Percentiles rank a stretch among this genome's conserved stretches.
Conservation (phyloP, 2,329 filamentous ascomycete species). For the Elsinoe arachidis region DNA sequence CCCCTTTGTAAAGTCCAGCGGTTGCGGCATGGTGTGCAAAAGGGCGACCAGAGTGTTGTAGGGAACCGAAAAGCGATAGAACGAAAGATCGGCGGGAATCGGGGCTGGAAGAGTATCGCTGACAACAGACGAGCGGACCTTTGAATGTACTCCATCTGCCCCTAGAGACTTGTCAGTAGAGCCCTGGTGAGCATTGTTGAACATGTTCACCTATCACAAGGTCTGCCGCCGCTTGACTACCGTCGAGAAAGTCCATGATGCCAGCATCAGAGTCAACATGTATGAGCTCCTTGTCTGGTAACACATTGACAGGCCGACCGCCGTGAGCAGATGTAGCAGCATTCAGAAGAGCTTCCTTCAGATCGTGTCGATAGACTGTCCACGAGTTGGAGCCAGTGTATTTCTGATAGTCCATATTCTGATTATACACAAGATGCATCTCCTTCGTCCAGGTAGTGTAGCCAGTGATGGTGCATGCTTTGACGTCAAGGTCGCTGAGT, state of each 20-base stretch:
- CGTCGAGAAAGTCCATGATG: background rate
- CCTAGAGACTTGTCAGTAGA: background rate
- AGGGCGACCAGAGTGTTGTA: background rate
- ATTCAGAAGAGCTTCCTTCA: background rate
- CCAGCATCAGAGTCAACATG: conserved; percentile 4
- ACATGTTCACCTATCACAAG: conserved; percentile 3
- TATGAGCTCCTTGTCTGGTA: background rate
- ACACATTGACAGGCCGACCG: background rate
- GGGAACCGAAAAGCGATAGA: conserved; percentile 4
- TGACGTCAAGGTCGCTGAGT: background rate
- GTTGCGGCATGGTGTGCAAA: background rate
- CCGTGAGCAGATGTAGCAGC: background rate
- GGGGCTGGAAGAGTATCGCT: background rate
- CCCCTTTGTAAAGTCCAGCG: background rate
- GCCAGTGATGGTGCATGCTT: conserved; percentile 9
- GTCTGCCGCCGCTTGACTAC: background rate
- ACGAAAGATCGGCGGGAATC: background rate
- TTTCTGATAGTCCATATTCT: conserved; percentile 8
- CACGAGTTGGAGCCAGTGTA: conserved; percentile 8
- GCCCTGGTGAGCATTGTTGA: background rate
- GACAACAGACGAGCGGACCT: background rate
- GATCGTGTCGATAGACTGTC: background rate
- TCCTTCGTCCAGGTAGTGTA: conserved; percentile 10
- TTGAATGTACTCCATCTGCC: conserved; percentile 5
- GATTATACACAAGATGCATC: background rate